Conservation (phyloP, 768 basidiomycete species). For the Trametes meyenii region DNA sequence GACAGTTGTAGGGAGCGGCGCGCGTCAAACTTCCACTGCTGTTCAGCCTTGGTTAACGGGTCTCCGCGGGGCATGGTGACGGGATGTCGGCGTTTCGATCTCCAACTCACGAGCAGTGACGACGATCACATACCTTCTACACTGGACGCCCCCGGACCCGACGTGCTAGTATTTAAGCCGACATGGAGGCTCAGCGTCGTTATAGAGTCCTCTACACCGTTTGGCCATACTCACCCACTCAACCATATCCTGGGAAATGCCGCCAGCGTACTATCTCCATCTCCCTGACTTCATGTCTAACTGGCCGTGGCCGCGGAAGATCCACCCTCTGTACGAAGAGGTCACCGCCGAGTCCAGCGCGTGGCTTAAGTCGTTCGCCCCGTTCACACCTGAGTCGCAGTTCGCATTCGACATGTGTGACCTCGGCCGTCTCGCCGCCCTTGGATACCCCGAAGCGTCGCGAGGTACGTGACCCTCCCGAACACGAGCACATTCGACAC, state of each 20-base stretch:
- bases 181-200: no score
- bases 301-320: constrained; percentile 36
- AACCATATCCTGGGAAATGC: no score
- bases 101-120: no score
- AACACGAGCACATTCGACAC: neutral
- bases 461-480: constrained; percentile 6
- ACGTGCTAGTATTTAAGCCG: no score
- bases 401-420: constrained; percentile 32
- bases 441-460: constrained; percentile 15
- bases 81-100: no score
- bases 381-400: constrained; percentile 32
- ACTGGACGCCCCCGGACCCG: no score
- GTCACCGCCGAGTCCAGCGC: constrained; percentile 31
- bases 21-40: no score
- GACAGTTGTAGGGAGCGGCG: no score
- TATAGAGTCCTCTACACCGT: neutral
- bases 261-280: constrained; percentile 9
- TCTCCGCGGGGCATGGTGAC: no score
- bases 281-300: constrained; percentile 32
- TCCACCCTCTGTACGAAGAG: constrained; percentile 34
- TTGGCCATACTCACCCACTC: no score
- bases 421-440: constrained; percentile 19
- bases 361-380: constrained; percentile 33
- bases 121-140: no score
- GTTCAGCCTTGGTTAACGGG: no score